Conservation (phyloP, 75 land plant genomes). For the Sequoia sempervirens region DNA sequence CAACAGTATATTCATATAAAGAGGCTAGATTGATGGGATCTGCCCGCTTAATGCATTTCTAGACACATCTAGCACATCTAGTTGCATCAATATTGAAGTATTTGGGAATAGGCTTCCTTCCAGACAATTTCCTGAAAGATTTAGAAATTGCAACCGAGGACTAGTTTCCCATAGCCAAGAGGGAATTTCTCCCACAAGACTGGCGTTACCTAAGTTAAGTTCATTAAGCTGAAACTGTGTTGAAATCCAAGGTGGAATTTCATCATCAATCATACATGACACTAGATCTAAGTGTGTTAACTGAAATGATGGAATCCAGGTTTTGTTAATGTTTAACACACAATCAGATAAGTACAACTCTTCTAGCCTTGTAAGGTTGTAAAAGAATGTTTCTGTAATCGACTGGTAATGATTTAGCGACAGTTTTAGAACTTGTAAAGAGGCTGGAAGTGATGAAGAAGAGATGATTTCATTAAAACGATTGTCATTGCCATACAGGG, state of each 20-base stretch:
- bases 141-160: neutral
- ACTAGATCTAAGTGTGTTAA: neutral
- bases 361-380: neutral
- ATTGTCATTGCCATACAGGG: neutral
- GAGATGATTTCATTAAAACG: neutral
- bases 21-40: no score
- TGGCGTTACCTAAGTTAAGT: constrained; percentile 12
- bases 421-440: neutral
- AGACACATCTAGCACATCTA: neutral
- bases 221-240: neutral
- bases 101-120: neutral
- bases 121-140: neutral
- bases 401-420: neutral
- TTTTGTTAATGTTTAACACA: neutral
- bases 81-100: neutral
- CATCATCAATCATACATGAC: neutral
- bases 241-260: neutral
- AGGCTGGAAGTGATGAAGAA: neutral
- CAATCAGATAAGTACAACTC: neutral
- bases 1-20: no score
- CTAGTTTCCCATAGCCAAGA: neutral
- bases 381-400: neutral
- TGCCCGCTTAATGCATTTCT: neutral
- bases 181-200: constrained; percentile 17
- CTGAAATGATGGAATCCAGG: neutral